Percentiles rank a stretch among this genome's conserved stretches.
phyloP scores from a whole-genome alignment of 2,329 filamentous ascomycete species.

The Pleurostoma richardsiae region DNA sequence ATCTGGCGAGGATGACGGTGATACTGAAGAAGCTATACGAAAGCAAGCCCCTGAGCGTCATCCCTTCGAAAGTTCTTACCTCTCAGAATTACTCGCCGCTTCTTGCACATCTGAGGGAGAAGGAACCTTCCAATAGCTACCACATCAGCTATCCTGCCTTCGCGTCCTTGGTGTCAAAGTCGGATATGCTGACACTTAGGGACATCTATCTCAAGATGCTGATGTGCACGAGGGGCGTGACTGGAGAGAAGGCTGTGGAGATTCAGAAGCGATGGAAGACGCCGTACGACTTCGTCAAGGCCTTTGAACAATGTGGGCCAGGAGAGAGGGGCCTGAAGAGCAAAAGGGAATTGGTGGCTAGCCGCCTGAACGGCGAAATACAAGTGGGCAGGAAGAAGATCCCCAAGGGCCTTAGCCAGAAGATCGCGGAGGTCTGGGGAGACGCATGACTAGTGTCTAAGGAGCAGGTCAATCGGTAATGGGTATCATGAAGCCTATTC shows the following conservation, averaged over 20 bases:
- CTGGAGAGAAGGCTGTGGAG: conserved; percentile 72
- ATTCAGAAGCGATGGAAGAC: conserved; percentile 77
- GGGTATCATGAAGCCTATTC: neutral
- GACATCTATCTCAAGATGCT: conserved; percentile 82
- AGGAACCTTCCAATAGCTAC: conserved; percentile 44
- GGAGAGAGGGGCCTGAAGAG: conserved; percentile 47
- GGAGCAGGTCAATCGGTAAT: neutral
- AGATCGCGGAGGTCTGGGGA: conserved; percentile 70
- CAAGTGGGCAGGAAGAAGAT: conserved; percentile 63
- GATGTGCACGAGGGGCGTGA: conserved; percentile 72
- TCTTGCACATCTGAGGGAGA: conserved; percentile 52
- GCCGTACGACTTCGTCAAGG: conserved; percentile 65
- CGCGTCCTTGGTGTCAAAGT: conserved; percentile 68
- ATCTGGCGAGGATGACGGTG: conserved; percentile 67
- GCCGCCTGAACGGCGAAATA: conserved; percentile 45
- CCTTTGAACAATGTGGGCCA: conserved; percentile 52
- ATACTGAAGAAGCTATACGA: conserved; percentile 64
- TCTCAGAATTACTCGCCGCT: conserved; percentile 61
- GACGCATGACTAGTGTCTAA: conserved; percentile 26
- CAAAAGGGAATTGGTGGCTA: conserved; percentile 55
- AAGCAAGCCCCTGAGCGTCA: conserved; percentile 49
- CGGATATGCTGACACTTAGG: conserved; percentile 65
- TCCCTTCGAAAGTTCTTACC: conserved; percentile 61
- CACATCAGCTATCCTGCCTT: conserved; percentile 69
- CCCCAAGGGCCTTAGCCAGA: conserved; percentile 58